Base-by-base conservation (phyloP, 2,329 filamentous ascomycete species). In the Botrytis byssoidea region DNA sequence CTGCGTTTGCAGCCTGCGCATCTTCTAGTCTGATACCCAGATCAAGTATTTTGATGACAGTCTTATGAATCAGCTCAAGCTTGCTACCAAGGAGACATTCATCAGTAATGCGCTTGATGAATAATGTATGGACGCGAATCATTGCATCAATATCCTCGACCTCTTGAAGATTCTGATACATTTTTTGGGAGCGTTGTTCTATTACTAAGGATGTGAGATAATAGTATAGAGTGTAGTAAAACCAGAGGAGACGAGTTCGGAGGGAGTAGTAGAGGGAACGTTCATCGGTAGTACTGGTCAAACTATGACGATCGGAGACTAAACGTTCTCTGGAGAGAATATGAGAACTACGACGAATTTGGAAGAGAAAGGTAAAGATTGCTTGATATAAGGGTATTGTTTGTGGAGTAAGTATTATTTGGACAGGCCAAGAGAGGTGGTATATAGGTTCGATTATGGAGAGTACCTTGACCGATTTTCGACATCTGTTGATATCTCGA, bases 71-170 rank as follows among this genome's bases (percentile, higher is more conserved):
- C 0, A 92, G 91, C 25, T 86, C 85, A 6, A 97, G 83, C 71
- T 90, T 91, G 25, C 85, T 83, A 0, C 91, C 89, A 0, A 97
- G 86, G 37, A 96, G 88, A 16, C 92, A 89, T 76, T 93, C 90
- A 46, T 90, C 87, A 73, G 90, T 84, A 18, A 96, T 83, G 2
- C 86, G 86, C 63, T 85, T 86, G 63, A 92, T 83, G 78, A 92
- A 95, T 0, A 82, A 80, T 7, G 87, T 83, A 80, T 97, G 94
- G 0, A 90, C 86, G 1, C 83, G 83, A 40, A 94, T 90, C 93
- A 98, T 97, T 40, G 88, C 88, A 80, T 98, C 94, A 16, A 98
- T 89, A 77, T 95, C 93, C 40, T 87, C 85, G 0, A 93, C 89
- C 9, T 84, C 83, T 22, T 83, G 82, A 70, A 98, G 86, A 0